These are phyloP conservation scores for Penicillium pancosmium DNA, from an alignment of 495 filamentous ascomycete species.

Conservation along the genomic window DNA sequence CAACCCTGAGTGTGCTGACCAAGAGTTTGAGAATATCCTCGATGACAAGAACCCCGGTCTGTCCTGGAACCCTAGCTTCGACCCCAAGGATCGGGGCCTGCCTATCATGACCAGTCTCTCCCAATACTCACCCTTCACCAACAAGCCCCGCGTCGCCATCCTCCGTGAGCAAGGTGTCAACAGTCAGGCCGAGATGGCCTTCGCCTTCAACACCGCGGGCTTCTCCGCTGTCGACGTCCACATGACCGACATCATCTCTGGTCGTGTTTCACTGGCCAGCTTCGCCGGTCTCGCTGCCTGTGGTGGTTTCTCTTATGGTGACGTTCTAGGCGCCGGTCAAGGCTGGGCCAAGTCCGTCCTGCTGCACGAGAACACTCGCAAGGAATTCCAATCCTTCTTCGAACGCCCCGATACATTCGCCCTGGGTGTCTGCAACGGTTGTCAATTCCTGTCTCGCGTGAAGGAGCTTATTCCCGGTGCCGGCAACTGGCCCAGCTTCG, in stretches of 20 bases:
- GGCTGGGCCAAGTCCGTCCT: constrained; percentile 97
- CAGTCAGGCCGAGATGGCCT: constrained; percentile 95
- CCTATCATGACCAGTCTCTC: constrained; percentile 67
- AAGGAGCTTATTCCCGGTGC: constrained; percentile 86
- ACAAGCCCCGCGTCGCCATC: constrained; percentile 86
- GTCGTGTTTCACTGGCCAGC: constrained; percentile 70
- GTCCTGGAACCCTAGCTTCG: constrained; percentile 80
- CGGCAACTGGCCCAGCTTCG: constrained; percentile 83
- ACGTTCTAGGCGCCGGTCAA: constrained; percentile 90
- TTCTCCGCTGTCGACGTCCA: constrained; percentile 93
- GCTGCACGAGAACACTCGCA: constrained; percentile 73
- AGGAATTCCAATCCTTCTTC: constrained; percentile 85
- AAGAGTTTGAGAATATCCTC: constrained; percentile 77
- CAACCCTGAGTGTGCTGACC: constrained; percentile 83
- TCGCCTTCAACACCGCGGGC: constrained; percentile 88
- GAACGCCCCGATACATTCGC: constrained; percentile 86
- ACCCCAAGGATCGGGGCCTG: constrained; percentile 74
- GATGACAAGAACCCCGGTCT: constrained; percentile 82
- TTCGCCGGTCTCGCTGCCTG: constrained; percentile 91
- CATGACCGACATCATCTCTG: constrained; percentile 91
- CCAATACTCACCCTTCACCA: constrained; percentile 63
- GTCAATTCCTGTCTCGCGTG: constrained; percentile 88
- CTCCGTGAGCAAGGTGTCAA: constrained; percentile 95
- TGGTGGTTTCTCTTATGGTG: constrained; percentile 96
- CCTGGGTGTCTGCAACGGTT: constrained; percentile 96